These are phyloP conservation scores for Diplodia mutila DNA, from an alignment of 2,329 filamentous ascomycete genomes.

Conservation along the genomic window DNA sequence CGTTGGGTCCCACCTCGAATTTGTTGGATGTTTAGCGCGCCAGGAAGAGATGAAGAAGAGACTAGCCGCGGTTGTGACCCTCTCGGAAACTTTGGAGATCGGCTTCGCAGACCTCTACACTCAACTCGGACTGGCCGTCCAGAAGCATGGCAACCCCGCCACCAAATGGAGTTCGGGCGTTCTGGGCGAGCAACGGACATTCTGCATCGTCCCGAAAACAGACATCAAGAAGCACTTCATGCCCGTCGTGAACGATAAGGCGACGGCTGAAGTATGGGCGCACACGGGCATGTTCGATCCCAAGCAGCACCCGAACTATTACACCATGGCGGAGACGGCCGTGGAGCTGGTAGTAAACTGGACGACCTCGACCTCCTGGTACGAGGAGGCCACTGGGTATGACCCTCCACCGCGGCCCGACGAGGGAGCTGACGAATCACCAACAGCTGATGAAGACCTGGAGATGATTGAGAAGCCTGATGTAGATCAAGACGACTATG, in stretches of 20 bases:
- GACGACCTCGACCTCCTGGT: constrained; percentile 64
- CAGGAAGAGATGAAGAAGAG: constrained; percentile 79
- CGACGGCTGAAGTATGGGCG: constrained; percentile 75
- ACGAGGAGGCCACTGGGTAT: constrained; percentile 48
- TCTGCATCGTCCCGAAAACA: constrained; percentile 68
- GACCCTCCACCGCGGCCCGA: constrained; percentile 5
- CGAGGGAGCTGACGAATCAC: constrained; percentile 21
- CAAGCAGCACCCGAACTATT: constrained; percentile 73
- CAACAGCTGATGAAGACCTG: constrained; percentile 26
- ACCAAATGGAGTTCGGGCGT: constrained; percentile 61
- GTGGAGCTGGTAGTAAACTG: constrained; percentile 68
- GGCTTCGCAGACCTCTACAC: constrained; percentile 90
- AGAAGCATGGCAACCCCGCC: constrained; percentile 40
- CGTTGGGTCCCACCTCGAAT: constrained; percentile 89
- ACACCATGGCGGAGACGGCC: constrained; percentile 67
- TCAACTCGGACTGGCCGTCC: constrained; percentile 71
- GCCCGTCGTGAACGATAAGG: constrained; percentile 72
- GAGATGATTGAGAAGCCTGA: constrained; percentile 33
- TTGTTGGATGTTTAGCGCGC: constrained; percentile 86
- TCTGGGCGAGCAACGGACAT: constrained; percentile 75
- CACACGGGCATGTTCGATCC: constrained; percentile 82
- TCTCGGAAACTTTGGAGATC: constrained; percentile 68
- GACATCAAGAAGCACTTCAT: constrained; percentile 39
- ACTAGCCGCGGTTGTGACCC: constrained; percentile 67
- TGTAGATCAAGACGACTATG: constrained; percentile 25